A percentile compares a stretch with the other conserved stretches of the same genome.
Conservation (phyloP, 2,329 filamentous ascomycete species). For the Colletotrichum spaethianum region DNA sequence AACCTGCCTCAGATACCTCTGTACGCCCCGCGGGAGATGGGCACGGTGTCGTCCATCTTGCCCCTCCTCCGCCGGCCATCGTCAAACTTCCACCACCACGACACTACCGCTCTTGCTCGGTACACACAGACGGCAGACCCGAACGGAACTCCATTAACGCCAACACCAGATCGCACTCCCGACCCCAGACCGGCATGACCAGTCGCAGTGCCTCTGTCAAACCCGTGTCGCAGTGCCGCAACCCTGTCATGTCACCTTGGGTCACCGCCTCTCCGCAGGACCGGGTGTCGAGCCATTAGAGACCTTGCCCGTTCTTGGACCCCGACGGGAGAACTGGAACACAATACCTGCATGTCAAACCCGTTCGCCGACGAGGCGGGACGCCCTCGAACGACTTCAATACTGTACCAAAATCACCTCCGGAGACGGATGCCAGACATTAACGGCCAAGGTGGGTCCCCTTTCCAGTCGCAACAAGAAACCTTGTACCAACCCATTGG, state of each 20-base stretch:
- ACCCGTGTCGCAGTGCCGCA: slow-evolving; percentile 25
- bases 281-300: slow-evolving; percentile 13
- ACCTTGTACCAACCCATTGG: slow-evolving; percentile 8
- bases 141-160: slow-evolving; percentile 8
- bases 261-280: slow-evolving; percentile 31
- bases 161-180: background rate
- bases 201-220: slow-evolving; percentile 29
- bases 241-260: slow-evolving; percentile 32
- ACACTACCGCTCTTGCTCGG: background rate
- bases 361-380: slow-evolving; percentile 14
- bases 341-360: slow-evolving; percentile 6
- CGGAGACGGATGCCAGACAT: background rate
- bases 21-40: background rate
- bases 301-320: background rate
- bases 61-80: slow-evolving; percentile 2
- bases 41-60: background rate
- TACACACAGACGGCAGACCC: slow-evolving; percentile 13
- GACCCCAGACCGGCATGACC: slow-evolving; percentile 12
- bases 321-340: background rate
- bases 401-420: background rate
- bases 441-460: background rate
- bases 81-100: slow-evolving; percentile 1
- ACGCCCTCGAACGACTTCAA: background rate
- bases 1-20: background rate
- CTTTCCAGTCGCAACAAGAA: slow-evolving; percentile 5